Base-by-base conservation (phyloP, 192 early-diverging fungal genomes). In the Podila epicladia region DNA sequence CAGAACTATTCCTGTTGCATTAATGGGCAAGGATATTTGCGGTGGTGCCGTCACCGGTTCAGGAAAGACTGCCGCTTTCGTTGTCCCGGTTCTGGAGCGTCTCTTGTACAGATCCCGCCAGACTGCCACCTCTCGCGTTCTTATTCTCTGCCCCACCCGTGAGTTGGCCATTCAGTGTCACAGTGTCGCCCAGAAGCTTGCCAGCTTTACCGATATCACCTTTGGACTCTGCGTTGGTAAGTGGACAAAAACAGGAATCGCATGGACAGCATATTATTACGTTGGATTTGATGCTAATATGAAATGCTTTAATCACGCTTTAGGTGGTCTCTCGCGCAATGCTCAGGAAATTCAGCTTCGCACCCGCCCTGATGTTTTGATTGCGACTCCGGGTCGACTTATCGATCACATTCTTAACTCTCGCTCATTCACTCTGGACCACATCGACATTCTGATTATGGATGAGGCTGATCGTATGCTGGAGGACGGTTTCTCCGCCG, bases 401-500 rank as follows among this genome's bases (percentile, higher is more conserved):
- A 98, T 99, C 73, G 98, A 99, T 84, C 97, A 99, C 73, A 83
- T 99, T 49, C 92, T 92, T 69, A 99, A 99, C 85, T 96, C 97
- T 51, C 87, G 83, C 58, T 92, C 93, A 28, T 97, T 99, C 87
- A 85, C 86, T 15, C 72, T 99, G 38, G 97, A 98, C 67, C 83
- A 74, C 20, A 92, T 98, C 74, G 97, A 99, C 82, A 99, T 99
- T 74, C 73, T 99, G 53, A 91, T 99, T 12, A 98, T 99, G 91
- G 98, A 99, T 83, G 98, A 99, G 85, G 98, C 98, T 49, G 98
- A 99, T 87, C 91, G 93, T 67, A 98, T 99, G 91, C 87, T 99
- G 11, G 98, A 99, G 82, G 97, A 98, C 80, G 98, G 98, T 31
- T 99, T 99, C 82, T 89, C 93, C 15, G 97, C 92, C 69, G 98